phyloP scores from a whole-genome alignment of 2,329 filamentous ascomycete species.

The Mariannaea elegans region DNA sequence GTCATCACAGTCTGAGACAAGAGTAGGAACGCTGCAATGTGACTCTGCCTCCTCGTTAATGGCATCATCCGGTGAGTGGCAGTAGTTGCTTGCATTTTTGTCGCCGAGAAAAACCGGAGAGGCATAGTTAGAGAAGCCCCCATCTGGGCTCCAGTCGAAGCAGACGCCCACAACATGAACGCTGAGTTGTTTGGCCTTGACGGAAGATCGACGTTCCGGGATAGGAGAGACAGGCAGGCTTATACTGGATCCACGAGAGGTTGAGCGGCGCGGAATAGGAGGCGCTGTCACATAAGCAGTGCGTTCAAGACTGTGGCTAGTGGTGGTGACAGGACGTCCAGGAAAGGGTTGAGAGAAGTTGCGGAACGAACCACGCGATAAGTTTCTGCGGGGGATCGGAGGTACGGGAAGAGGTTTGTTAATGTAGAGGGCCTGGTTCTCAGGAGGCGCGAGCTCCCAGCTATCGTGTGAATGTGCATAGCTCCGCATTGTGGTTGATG shows the following conservation, averaged over 20 bases:
- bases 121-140: slow-evolving; percentile 28
- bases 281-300: slow-evolving; percentile 23
- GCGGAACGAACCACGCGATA: slow-evolving; percentile 18
- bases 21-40: slow-evolving; percentile 32
- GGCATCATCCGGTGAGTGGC: slow-evolving; percentile 32
- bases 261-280: slow-evolving; percentile 26
- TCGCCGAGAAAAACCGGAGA: slow-evolving; percentile 31
- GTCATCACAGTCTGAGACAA: slow-evolving; percentile 37
- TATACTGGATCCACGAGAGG: slow-evolving; percentile 9
- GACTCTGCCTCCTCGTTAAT: slow-evolving; percentile 32
- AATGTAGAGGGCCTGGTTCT: slow-evolving; percentile 35
- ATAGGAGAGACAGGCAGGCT: slow-evolving; percentile 30
- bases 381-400: slow-evolving; percentile 12
- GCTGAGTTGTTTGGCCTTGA: slow-evolving; percentile 54
- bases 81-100: slow-evolving; percentile 37
- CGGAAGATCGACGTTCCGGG: slow-evolving; percentile 41
- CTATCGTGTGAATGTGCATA: slow-evolving; percentile 25
- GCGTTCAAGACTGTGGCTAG: slow-evolving; percentile 32
- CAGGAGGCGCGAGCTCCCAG: slow-evolving; percentile 32
- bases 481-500: slow-evolving; percentile 25
- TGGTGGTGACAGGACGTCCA: slow-evolving; percentile 27
- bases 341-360: neutral
- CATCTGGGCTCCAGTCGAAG: slow-evolving; percentile 26
- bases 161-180: slow-evolving; percentile 49
- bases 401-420: slow-evolving; percentile 32